Evolutionary conservation across 768 basidiomycete species (phyloP), one percentile per base, ranked within the genome.

Genomic region (Hypsizygus marmoreus): DNA sequence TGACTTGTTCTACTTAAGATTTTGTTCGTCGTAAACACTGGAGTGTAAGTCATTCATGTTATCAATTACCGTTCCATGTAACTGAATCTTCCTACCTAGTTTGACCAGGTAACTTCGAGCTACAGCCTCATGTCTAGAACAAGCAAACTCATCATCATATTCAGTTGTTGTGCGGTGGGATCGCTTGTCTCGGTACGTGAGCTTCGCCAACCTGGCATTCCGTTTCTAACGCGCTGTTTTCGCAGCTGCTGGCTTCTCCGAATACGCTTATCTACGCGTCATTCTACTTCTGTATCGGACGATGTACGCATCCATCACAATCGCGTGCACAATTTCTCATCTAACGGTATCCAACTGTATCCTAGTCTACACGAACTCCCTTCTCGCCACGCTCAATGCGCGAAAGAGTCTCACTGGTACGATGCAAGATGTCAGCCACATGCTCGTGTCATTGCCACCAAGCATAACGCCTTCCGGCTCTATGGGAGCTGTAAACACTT

Each of bases 221-320:
- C 13, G 8, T 36, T 16, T 20, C 11, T n/a, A 12, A 4, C 11
- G 10, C 31, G 5, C 11, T 6, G 16, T 12, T 33, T 35, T 17
- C 17, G 16, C 36, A 68, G 66, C 45, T 66, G 8, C 42, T 59
- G 23, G 46, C 47, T 4, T 64, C 64, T 3, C 60, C 60, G 4
- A 47, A 47, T 9, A 60, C 62, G 0, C 52, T 68, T 5, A 59
- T 68, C 14, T 68, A 68, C 44, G 63, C 65, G 0, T 49, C 57
- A 0, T 66, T 65, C 43, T 64, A 66, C 40, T 66, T 68, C 52
- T 64, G 61, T 50, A 64, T 68, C 35, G 64, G 65, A 7, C 61
- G 66, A 4, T 49, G 66, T 68, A 40, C 49, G 64, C 53, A 7
- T 28, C 26, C 23, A 24, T 14, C 20, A 12, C 20, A 5, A 22